These are phyloP conservation scores for Aciculoconidium aculeatum DNA, from an alignment of 805 yeast species.

Conservation along the genomic window DNA sequence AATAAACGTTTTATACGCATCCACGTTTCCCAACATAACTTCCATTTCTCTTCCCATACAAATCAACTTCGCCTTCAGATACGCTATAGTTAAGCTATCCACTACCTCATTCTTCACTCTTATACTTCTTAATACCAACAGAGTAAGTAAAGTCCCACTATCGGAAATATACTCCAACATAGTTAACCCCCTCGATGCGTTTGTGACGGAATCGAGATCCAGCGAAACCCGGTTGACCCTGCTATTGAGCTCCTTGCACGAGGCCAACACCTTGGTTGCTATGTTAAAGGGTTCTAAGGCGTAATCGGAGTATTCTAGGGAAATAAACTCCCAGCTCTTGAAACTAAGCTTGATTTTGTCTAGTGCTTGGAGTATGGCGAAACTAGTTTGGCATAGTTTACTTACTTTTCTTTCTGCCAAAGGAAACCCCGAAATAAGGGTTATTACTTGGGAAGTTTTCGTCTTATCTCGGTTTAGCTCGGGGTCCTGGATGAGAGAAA, in stretches of 20 bases:
- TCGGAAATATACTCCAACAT: slow-evolving; percentile 48
- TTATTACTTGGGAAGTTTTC: slow-evolving; percentile 35
- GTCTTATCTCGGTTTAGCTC: slow-evolving; percentile 37
- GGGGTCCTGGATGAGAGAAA: slow-evolving; percentile 44
- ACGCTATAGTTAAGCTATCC: slow-evolving; percentile 50
- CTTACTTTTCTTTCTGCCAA: slow-evolving; percentile 38
- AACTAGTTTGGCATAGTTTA: slow-evolving; percentile 42
- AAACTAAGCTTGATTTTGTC: slow-evolving; percentile 44
- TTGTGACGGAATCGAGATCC: slow-evolving; percentile 44
- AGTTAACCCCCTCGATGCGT: slow-evolving; percentile 32
- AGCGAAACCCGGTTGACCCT: slow-evolving; percentile 35
- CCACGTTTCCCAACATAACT: slow-evolving; percentile 34
- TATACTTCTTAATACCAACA: slow-evolving; percentile 39
- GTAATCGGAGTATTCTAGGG: slow-evolving; percentile 39
- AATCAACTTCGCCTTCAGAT: slow-evolving; percentile 61
- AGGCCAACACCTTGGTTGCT: slow-evolving; percentile 47
- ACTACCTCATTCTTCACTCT: slow-evolving; percentile 46
- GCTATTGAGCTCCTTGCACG: slow-evolving; percentile 43
- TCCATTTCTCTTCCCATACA: slow-evolving; percentile 61
- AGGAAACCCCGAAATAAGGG: slow-evolving; percentile 39
- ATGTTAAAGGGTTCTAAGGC: slow-evolving; percentile 40
- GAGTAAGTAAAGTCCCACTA: slow-evolving; percentile 45
- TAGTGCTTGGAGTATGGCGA: slow-evolving; percentile 43
- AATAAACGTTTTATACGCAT: slow-evolving; percentile 53
- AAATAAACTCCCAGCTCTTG: slow-evolving; percentile 51